Conservation (phyloP, 805 yeast species). For the Wickerhamiella dianesei region DNA sequence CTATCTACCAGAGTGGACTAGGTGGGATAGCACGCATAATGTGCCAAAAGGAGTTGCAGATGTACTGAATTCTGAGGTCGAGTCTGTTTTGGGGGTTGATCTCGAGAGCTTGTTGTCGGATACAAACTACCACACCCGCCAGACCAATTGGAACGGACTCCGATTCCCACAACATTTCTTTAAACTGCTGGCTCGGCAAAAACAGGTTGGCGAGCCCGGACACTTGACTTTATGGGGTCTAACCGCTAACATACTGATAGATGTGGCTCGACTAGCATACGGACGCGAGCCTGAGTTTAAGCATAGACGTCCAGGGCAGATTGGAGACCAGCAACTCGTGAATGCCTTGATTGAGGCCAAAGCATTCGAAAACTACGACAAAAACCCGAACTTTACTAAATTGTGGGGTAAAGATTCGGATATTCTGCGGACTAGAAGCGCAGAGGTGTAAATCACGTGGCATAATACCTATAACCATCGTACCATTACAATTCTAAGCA, state of each 20-base stretch:
- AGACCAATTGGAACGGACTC: constrained; percentile 26
- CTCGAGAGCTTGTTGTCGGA: constrained; percentile 17
- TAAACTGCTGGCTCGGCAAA: constrained; percentile 17
- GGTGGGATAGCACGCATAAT: constrained; percentile 5
- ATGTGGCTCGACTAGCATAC: constrained; percentile 26
- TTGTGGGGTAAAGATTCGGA: not conserved
- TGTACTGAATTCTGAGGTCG: constrained; percentile 23
- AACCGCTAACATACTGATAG: constrained; percentile 30
- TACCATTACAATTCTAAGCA: too few species aligned
- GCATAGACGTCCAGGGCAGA: constrained; percentile 18
- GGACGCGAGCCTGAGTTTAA: constrained; percentile 23
- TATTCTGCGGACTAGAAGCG: not conserved
- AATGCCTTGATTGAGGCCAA: constrained; percentile 13
- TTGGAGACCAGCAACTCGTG: constrained; percentile 24
- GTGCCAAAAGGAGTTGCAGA: constrained; percentile 18
- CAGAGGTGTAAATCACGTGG: not conserved
- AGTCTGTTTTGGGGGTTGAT: constrained; percentile 21
- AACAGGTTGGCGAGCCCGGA: constrained; percentile 22
- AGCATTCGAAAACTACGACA: not conserved
- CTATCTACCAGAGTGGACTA: constrained; percentile 8
- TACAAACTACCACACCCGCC: constrained; percentile 17
- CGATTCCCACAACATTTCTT: constrained; percentile 25
- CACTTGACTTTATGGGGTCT: constrained; percentile 30
- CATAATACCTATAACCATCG: too few species aligned
- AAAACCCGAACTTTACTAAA: not conserved